Conservation (phyloP, 345 rosid genomes). For the Balakata baccata region DNA sequence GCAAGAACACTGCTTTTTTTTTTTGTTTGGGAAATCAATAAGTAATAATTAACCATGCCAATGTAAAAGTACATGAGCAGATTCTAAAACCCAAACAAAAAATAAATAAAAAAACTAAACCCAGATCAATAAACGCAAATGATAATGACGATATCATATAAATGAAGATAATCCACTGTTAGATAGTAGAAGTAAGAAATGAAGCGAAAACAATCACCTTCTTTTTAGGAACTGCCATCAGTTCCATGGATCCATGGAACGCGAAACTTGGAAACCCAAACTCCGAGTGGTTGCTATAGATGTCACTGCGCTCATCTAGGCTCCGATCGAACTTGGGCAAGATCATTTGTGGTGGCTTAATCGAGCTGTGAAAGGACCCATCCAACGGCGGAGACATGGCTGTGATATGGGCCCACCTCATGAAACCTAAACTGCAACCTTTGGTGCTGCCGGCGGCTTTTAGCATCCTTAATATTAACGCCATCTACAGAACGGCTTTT, state of each 20-base stretch:
- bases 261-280: constrained; percentile 45
- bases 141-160: neutral
- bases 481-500: constrained; percentile 41
- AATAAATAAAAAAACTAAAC: neutral
- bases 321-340: constrained; percentile 44
- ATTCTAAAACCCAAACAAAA: neutral
- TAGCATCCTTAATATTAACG: constrained; percentile 45
- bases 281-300: constrained; percentile 23
- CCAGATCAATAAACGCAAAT: neutral
- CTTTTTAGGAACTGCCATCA: constrained; percentile 91
- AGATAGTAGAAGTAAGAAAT: neutral
- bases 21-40: too few relatives aligned
- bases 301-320: constrained; percentile 21
- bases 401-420: constrained; percentile 40
- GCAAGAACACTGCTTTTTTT: too few relatives aligned
- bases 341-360: constrained; percentile 28
- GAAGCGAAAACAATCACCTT: constrained; percentile 41
- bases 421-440: constrained; percentile 20
- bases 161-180: neutral
- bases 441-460: constrained; percentile 35
- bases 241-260: constrained; percentile 65
- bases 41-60: neutral
- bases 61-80: neutral
- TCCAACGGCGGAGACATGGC: constrained; percentile 46
- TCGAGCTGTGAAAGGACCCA: constrained; percentile 27